Conservation (phyloP, 257 asterid species). For the Nicotiana attenuata region DNA sequence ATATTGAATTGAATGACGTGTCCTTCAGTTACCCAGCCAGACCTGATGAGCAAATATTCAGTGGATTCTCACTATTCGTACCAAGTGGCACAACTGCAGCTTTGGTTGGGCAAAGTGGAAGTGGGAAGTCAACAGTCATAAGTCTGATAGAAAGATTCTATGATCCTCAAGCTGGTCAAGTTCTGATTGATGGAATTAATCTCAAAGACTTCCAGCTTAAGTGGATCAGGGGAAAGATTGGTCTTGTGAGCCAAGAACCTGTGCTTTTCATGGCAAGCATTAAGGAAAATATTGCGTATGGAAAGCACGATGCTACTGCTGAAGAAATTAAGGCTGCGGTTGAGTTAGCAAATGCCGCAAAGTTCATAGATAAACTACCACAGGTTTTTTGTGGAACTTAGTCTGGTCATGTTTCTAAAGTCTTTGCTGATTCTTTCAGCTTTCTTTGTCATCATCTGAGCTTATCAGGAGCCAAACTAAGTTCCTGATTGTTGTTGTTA, state of each 20-base stretch:
- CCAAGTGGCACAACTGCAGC: constrained; percentile 74
- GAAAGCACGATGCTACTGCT: constrained; percentile 62
- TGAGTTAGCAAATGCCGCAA: constrained; percentile 76
- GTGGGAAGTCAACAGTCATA: constrained; percentile 82
- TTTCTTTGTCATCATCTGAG: neutral
- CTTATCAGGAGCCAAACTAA: neutral
- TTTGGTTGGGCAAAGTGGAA: constrained; percentile 86
- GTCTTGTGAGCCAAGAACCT: constrained; percentile 90
- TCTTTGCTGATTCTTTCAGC: neutral
- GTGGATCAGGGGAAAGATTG: constrained; percentile 81
- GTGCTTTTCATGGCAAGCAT: constrained; percentile 63
- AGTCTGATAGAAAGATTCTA: constrained; percentile 76
- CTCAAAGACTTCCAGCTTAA: constrained; percentile 71
- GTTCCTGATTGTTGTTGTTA: too few species aligned
- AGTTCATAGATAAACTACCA: constrained; percentile 69
- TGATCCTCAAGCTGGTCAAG: constrained; percentile 72
- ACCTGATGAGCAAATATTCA: constrained; percentile 60
- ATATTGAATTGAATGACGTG: constrained; percentile 56
- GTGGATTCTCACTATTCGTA: constrained; percentile 56
- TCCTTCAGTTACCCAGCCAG: constrained; percentile 74
- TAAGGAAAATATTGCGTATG: constrained; percentile 75
- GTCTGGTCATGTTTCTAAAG: neutral
- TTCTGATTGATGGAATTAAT: constrained; percentile 60
- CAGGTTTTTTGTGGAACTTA: constrained; percentile 35
- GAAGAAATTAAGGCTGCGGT: constrained; percentile 60